Evolutionary conservation across 371 early-diverging fungal species (phyloP).

Genomic region (Lichtheimia ornata): DNA sequence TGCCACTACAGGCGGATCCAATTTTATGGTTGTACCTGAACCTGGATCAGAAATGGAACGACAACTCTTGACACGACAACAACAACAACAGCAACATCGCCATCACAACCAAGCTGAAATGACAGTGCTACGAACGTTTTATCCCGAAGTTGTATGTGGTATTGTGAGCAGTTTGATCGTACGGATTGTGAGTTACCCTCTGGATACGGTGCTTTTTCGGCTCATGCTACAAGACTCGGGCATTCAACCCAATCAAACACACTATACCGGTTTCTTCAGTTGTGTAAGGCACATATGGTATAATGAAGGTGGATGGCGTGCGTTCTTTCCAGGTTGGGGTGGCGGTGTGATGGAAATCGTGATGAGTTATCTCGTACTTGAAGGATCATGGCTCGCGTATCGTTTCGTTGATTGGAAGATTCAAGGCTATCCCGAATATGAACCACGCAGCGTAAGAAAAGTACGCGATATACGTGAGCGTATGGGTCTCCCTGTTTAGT

Average conservation of each 20-base stretch:
- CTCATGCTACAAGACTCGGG: slow-evolving; percentile 57
- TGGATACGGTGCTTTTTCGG: slow-evolving; percentile 56
- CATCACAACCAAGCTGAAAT: neutral
- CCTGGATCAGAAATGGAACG: slow-evolving; percentile 10
- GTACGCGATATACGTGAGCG: slow-evolving; percentile 11
- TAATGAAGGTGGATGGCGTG: slow-evolving; percentile 43
- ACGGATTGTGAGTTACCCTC: slow-evolving; percentile 51
- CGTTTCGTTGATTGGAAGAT: slow-evolving; percentile 30
- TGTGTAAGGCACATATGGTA: slow-evolving; percentile 31
- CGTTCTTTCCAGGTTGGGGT: slow-evolving; percentile 50
- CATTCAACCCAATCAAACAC: slow-evolving; percentile 38
- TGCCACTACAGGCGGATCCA: neutral
- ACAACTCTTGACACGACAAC: slow-evolving; percentile 8
- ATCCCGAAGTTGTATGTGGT: slow-evolving; percentile 61
- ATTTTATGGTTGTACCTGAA: neutral
- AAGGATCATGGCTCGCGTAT: slow-evolving; percentile 45
- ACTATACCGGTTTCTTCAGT: slow-evolving; percentile 53
- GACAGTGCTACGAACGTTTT: slow-evolving; percentile 53
- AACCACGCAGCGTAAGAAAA: slow-evolving; percentile 11
- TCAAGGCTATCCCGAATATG: slow-evolving; percentile 9
- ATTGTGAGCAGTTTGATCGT: slow-evolving; percentile 56
- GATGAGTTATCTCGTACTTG: slow-evolving; percentile 38
- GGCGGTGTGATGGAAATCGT: slow-evolving; percentile 38
- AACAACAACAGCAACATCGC: neutral
- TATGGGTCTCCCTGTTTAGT: slow-evolving; percentile 1